Conservation (phyloP, 2,329 filamentous ascomycete genomes). For the Talaromyces verruculosus region DNA sequence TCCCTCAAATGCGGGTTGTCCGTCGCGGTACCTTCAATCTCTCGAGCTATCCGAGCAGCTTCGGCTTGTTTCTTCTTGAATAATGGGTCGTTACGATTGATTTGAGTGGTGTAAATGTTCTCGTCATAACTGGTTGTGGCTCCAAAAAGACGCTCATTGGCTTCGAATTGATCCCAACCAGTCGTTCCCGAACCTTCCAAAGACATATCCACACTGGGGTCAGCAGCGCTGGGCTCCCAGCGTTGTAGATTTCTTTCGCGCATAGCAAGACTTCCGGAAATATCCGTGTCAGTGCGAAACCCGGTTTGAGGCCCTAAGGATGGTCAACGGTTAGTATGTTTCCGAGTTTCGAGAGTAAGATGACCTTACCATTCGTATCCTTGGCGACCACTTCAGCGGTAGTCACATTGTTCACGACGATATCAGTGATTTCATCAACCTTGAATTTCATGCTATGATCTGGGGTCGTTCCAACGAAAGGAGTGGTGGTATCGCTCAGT, state of each 20-base stretch:
- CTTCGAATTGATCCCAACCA: constrained; percentile 90
- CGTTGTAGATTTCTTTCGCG: constrained; percentile 75
- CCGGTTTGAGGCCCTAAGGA: constrained; percentile 61
- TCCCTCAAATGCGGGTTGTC: constrained; percentile 83
- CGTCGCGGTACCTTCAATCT: constrained; percentile 77
- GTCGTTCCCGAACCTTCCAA: constrained; percentile 61
- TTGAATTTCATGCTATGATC: constrained; percentile 61
- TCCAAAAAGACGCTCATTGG: constrained; percentile 84
- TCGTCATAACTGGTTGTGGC: constrained; percentile 89
- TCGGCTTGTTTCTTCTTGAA: constrained; percentile 76
- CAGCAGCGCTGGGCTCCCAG: constrained; percentile 72
- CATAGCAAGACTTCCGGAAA: constrained; percentile 69
- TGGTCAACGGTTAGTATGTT: background rate
- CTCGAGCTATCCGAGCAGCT: constrained; percentile 79
- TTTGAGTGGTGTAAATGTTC: constrained; percentile 87
- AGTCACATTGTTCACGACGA: constrained; percentile 55
- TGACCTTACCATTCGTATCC: constrained; percentile 48
- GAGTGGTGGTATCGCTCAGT: constrained; percentile 39
- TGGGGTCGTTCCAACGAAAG: constrained; percentile 45
- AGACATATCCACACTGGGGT: constrained; percentile 64
- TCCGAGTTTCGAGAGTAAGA: background rate
- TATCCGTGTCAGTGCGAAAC: constrained; percentile 86
- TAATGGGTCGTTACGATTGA: constrained; percentile 78
- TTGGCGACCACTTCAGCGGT: constrained; percentile 53
- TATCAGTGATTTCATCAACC: constrained; percentile 59